Conservation (phyloP, 257 asterid species). For the Rhazya stricta region DNA sequence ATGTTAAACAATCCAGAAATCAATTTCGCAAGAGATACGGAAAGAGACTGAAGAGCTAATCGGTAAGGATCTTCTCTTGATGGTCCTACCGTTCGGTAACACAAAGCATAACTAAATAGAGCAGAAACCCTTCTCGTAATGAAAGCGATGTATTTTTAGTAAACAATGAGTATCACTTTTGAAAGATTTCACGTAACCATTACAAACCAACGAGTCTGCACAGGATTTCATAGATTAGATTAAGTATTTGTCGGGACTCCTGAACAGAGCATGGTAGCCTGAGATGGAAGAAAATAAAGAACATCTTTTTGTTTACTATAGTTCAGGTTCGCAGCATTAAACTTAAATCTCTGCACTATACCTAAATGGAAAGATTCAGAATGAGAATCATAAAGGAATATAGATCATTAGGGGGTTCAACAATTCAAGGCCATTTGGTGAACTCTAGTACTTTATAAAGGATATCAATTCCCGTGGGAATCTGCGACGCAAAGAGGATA, state of each 20-base stretch:
- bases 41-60: too few species aligned
- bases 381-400: background rate
- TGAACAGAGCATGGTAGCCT: background rate
- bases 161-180: too few species aligned
- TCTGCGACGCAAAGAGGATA: slow-evolving; percentile 72
- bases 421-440: slow-evolving; percentile 73
- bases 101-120: background rate
- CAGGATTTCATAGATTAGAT: background rate
- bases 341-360: background rate
- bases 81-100: background rate
- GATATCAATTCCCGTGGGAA: slow-evolving; percentile 86
- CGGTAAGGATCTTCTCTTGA: background rate
- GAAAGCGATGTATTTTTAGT: too few species aligned
- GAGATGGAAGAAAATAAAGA: background rate
- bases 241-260: background rate
- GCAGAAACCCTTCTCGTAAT: background rate
- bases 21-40: too few species aligned
- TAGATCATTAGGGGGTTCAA: background rate
- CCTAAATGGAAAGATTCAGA: background rate
- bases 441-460: slow-evolving; percentile 70
- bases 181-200: background rate
- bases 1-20: too few species aligned
- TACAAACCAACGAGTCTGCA: background rate
- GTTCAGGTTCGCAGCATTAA: background rate
- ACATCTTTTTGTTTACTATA: background rate